Evolutionary conservation across 2,329 filamentous ascomycete species (phyloP).

Genomic region (Botryotinia narcissicola): DNA sequence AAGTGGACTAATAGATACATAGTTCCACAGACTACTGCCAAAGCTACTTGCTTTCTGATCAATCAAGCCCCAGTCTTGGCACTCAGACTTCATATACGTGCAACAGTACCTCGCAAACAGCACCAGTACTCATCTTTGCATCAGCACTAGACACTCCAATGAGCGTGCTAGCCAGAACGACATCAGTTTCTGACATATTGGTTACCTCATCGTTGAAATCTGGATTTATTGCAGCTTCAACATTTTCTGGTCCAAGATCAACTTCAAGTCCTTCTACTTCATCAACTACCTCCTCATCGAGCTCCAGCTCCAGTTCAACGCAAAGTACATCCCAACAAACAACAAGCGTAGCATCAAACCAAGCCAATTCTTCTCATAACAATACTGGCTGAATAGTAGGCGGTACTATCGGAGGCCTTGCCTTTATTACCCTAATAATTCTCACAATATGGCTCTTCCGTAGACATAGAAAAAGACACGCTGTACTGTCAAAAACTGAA

Average conservation of each 20-base stretch:
- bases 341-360: not conserved
- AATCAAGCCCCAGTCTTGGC: not conserved
- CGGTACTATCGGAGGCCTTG: not conserved
- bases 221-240: no score
- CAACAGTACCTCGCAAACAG: not conserved
- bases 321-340: not conserved
- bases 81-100: not conserved
- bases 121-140: not conserved
- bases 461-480: not conserved
- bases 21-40: not conserved
- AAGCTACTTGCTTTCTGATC: not conserved
- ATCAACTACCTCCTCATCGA: not conserved
- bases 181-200: not conserved
- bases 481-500: not conserved
- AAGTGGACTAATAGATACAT: not conserved
- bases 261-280: not conserved
- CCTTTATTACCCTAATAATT: rapidly evolving
- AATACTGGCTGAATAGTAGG: not conserved
- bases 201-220: not conserved
- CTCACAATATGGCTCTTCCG: not conserved
- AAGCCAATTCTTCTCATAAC: not conserved
- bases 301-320: not conserved
- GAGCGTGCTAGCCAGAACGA: not conserved
- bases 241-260: not conserved
- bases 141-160: not conserved